Evolutionary conservation across 2,329 filamentous ascomycete genomes (phyloP).

Genomic region (Aspergillus pseudotamarii): DNA sequence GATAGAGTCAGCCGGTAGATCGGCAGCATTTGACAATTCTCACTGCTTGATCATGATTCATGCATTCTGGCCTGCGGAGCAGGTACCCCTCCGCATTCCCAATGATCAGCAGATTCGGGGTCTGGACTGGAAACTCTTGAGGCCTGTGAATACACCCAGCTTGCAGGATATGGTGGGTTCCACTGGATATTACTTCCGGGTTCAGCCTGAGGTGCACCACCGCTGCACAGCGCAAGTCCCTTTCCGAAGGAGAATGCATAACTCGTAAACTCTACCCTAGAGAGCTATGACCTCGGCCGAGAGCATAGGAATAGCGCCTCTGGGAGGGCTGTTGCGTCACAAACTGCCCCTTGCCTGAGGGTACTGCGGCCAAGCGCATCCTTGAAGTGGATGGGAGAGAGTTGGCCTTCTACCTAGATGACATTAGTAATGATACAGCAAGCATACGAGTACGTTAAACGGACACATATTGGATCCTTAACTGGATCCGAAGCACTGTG

Average conservation of each 20-base stretch:
- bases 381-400: neutral
- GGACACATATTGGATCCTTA: neutral
- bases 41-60: slow-evolving; percentile 13
- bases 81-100: slow-evolving; percentile 21
- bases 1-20: slow-evolving; percentile 22
- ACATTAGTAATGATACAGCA: neutral
- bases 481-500: neutral
- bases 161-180: neutral
- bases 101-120: slow-evolving; percentile 8
- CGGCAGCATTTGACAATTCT: slow-evolving; percentile 12
- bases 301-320: neutral
- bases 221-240: neutral
- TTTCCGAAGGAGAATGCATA: neutral
- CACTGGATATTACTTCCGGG: neutral
- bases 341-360: slow-evolving; percentile 1
- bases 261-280: slow-evolving; percentile 1
- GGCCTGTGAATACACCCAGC: neutral
- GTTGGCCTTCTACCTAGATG: neutral
- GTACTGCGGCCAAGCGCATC: neutral
- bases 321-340: neutral
- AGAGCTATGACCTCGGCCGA: slow-evolving; percentile 1
- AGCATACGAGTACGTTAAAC: neutral
- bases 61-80: slow-evolving; percentile 23
- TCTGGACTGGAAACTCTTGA: slow-evolving; percentile 1
- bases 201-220: neutral